phyloP scores from a whole-genome alignment of 176 grass and related monocot genomes.

The Thinopyrum elongatum region DNA sequence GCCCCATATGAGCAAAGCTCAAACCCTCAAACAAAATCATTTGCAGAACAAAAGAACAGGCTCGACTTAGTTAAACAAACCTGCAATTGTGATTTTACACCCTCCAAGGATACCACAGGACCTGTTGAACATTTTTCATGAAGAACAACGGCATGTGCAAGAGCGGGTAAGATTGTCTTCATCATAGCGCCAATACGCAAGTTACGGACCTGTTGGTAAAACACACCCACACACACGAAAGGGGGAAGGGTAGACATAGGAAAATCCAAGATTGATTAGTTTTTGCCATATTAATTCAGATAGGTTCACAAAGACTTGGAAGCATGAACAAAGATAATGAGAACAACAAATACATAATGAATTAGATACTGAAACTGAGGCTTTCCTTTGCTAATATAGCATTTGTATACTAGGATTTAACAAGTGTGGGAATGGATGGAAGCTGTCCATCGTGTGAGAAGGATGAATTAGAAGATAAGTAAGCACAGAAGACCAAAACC shows the following conservation, averaged over 20 bases:
- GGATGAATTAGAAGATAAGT: slow-evolving; percentile 26
- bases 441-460: slow-evolving; percentile 9
- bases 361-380: not conserved
- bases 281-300: slow-evolving; percentile 20
- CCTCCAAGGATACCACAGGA: slow-evolving; percentile 41
- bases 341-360: slow-evolving; percentile 7
- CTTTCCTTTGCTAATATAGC: not conserved
- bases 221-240: not conserved
- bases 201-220: slow-evolving; percentile 68
- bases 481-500: slow-evolving; percentile 31
- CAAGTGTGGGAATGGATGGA: not conserved
- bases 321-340: slow-evolving; percentile 10
- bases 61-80: slow-evolving; percentile 36
- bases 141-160: slow-evolving; percentile 89
- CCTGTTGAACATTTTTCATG: slow-evolving; percentile 35
- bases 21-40: slow-evolving; percentile 7
- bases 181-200: slow-evolving; percentile 96
- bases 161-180: slow-evolving; percentile 85
- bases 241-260: not conserved
- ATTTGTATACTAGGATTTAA: slow-evolving; percentile 3
- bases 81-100: slow-evolving; percentile 75
- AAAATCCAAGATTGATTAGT: slow-evolving; percentile 4
- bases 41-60: not conserved
- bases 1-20: not conserved
- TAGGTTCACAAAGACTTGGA: slow-evolving; percentile 22